phyloP scores from a whole-genome alignment of 2,329 filamentous ascomycete species.

The Fusarium marasasianum region DNA sequence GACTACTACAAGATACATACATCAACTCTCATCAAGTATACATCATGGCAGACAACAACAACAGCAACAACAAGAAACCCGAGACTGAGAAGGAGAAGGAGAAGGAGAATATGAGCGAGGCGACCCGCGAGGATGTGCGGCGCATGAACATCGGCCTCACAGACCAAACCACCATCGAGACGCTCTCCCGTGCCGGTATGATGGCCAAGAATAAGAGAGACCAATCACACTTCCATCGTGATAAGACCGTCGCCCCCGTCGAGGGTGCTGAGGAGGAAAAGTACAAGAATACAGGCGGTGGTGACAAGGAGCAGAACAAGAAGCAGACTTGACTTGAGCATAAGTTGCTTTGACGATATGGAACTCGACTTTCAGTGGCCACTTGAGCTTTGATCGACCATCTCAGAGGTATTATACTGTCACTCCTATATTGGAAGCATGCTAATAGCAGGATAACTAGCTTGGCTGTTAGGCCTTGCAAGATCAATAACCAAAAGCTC shows the following conservation, averaged over 20 bases:
- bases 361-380: background rate
- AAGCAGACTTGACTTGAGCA: background rate
- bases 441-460: background rate
- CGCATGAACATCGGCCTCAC: constrained; percentile 39
- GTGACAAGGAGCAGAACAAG: background rate
- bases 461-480: background rate
- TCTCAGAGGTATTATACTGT: background rate
- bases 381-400: background rate
- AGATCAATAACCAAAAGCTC: background rate
- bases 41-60: background rate
- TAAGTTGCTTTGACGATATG: background rate
- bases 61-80: background rate
- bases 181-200: constrained; percentile 25
- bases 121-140: constrained; percentile 16
- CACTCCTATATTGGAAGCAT: background rate
- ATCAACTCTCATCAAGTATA: background rate
- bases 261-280: background rate
- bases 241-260: background rate
- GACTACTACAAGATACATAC: background rate
- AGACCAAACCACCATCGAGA: constrained; percentile 36
- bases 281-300: background rate
- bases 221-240: background rate
- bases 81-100: background rate
- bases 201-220: constrained; percentile 32
- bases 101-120: constrained; percentile 3